Evolutionary conservation across 768 basidiomycete genomes (phyloP), one percentile per base, ranked within the genome.

Genomic region (Megacollybia marginata): DNA sequence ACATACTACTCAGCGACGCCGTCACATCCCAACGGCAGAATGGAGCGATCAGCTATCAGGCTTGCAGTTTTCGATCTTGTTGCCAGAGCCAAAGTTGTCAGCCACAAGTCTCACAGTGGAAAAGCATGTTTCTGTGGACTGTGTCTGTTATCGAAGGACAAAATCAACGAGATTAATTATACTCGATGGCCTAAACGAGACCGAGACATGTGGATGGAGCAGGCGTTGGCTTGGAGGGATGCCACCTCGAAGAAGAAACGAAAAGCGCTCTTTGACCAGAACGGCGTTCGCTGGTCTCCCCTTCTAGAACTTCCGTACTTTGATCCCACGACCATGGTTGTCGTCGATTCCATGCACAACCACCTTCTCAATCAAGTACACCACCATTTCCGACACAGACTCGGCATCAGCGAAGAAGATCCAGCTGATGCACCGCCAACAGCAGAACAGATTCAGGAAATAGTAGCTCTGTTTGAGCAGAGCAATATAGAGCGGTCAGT

Each of bases 111-210:
- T 18, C 50, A 51, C 36, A 33, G 33, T 8, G 13, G 13, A 2
- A 44, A 35, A 38, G 38, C 12, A 5, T 38, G 5, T 20, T 51
- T 64, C 50, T 67, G 66, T 38, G 54, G 59, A 1, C 50, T 59
- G 23, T 66, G 64, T 31, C 33, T 15, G 10, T 51, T 57, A 20
- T 19, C 15, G 4, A 48, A 44, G 16, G n/a, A 49, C 8, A 43
- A 63, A 6, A 63, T 65, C 16, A 23, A 51, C 16, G 55, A 62
- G 33, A 18, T 66, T 6, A 59, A 63, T 33, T 38, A 31, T 12
- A 8, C 19, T 11, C 44, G 33, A 0, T 67, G 64, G 65, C 46
- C 48, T 0, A 9, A 18, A 2, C 36, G 54, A 2, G 47, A 28
- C 0, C 34, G 44, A 31, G 28, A 45, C 51, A 51, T 9, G n/a